phyloP scores from a whole-genome alignment of 2,329 filamentous ascomycete genomes.

The Aspergillus carbonarius region DNA sequence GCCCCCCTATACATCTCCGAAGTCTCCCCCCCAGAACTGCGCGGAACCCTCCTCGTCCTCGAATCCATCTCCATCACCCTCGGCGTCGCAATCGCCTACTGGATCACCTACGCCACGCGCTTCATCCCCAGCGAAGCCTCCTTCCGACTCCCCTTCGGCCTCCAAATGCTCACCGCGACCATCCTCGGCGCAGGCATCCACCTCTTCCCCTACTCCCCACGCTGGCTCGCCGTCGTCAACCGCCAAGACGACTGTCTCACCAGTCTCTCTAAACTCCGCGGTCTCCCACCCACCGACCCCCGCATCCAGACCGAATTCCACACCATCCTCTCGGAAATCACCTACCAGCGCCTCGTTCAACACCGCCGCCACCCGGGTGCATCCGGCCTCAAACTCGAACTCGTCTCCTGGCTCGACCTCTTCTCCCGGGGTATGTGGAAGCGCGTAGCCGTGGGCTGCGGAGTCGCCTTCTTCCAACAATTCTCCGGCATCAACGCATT shows the following conservation, averaged over 20 bases:
- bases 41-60: constrained; percentile 23
- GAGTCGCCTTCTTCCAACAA: not conserved
- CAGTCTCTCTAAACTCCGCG: constrained; percentile 58
- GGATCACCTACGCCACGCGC: constrained; percentile 51
- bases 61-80: constrained; percentile 26
- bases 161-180: constrained; percentile 64
- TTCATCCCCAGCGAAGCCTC: constrained; percentile 12
- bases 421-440: constrained; percentile 48
- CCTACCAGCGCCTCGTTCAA: not conserved
- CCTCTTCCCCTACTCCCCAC: constrained; percentile 64
- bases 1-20: constrained; percentile 53
- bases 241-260: constrained; percentile 64
- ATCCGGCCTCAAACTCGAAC: not conserved
- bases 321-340: constrained; percentile 50
- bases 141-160: constrained; percentile 57
- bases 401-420: constrained; percentile 43
- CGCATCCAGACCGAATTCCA: constrained; percentile 61
- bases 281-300: constrained; percentile 53
- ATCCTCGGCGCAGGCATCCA: constrained; percentile 62
- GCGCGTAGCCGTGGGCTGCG: not conserved
- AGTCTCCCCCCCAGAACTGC: constrained; percentile 34
- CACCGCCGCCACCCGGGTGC: not conserved
- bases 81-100: constrained; percentile 28
- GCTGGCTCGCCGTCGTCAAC: constrained; percentile 67
- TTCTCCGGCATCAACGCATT: constrained; percentile 47